Evolutionary conservation across 1,139 yeast species (phyloP).

Genomic region (Kurtzmaniella quercitrusa): DNA sequence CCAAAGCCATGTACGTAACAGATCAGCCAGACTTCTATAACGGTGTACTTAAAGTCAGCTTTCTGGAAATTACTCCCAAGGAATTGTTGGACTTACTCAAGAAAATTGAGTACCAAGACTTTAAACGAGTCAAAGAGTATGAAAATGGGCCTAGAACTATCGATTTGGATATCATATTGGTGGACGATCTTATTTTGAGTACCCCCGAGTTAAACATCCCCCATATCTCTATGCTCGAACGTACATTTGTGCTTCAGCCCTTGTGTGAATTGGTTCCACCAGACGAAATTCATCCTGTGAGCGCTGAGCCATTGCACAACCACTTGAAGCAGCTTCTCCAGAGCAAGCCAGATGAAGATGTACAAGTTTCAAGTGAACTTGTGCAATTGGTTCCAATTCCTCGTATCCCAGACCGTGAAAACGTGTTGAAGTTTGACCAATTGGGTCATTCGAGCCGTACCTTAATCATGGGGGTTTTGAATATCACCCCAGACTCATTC

Average conservation of each 20-base stretch:
- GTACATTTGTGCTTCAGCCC: slow-evolving; percentile 89
- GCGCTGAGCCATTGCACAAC: slow-evolving; percentile 72
- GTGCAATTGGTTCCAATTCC: slow-evolving; percentile 44
- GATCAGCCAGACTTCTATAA: slow-evolving; percentile 83
- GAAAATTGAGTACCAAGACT: slow-evolving; percentile 66
- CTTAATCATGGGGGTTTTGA: slow-evolving; percentile 77
- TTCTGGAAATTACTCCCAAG: slow-evolving; percentile 54
- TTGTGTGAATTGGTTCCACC: slow-evolving; percentile 74
- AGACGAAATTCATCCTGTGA: slow-evolving; percentile 66
- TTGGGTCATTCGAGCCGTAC: slow-evolving; percentile 24
- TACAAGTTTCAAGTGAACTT: slow-evolving; percentile 47
- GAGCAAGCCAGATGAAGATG: slow-evolving; percentile 24
- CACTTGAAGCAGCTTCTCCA: slow-evolving; percentile 59
- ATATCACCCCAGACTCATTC: slow-evolving; percentile 91
- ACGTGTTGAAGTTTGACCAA: slow-evolving; percentile 6
- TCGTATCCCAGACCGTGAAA: slow-evolving; percentile 15
- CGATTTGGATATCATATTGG: slow-evolving; percentile 81
- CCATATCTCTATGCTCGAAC: slow-evolving; percentile 80
- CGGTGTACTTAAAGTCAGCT: slow-evolving; percentile 66
- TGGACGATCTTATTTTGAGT: slow-evolving; percentile 55
- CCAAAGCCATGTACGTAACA: slow-evolving; percentile 86
- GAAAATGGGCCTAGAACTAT: slow-evolving; percentile 91
- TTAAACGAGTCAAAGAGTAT: slow-evolving; percentile 69
- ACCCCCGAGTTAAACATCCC: slow-evolving; percentile 66
- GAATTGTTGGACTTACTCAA: slow-evolving; percentile 61